phyloP scores from a whole-genome alignment of 2,329 filamentous ascomycete species.

The Geosmithia putterillii region DNA sequence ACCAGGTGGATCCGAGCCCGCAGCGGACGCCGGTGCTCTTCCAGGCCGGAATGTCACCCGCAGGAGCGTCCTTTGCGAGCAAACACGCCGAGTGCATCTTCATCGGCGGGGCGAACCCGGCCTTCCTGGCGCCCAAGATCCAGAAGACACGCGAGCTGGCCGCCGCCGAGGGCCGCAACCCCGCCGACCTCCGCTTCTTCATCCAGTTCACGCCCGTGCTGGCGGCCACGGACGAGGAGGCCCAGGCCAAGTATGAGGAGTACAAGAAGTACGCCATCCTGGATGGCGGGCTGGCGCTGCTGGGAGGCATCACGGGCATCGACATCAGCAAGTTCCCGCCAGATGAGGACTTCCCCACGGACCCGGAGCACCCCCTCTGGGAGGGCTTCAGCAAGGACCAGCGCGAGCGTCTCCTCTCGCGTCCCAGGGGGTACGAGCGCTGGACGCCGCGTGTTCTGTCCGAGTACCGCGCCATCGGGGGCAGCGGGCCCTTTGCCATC shows the following conservation, averaged over 20 bases:
- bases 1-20: constrained; percentile 40
- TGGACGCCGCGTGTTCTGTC: constrained; percentile 15
- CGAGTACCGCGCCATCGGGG: constrained; percentile 18
- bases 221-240: constrained; percentile 38
- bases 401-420: constrained; percentile 22
- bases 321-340: constrained; percentile 44
- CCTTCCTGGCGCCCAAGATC: constrained; percentile 32
- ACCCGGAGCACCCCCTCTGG: constrained; percentile 31
- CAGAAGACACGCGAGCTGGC: constrained; percentile 36
- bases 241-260: constrained; percentile 36
- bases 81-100: constrained; percentile 50
- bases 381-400: constrained; percentile 26
- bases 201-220: constrained; percentile 34
- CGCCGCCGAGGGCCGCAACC: constrained; percentile 37
- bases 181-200: constrained; percentile 38
- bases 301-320: constrained; percentile 47
- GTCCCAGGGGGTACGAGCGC: constrained; percentile 20
- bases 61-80: constrained; percentile 42
- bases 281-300: constrained; percentile 40
- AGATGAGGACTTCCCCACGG: constrained; percentile 43
- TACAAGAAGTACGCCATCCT: constrained; percentile 37
- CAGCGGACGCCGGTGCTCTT: constrained; percentile 45
- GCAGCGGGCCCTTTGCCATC: constrained; percentile 14
- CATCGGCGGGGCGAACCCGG: constrained; percentile 35
- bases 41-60: constrained; percentile 46